Base-by-base conservation (phyloP, 306 rosid genomes). In the Ochetophila trinervis region DNA sequence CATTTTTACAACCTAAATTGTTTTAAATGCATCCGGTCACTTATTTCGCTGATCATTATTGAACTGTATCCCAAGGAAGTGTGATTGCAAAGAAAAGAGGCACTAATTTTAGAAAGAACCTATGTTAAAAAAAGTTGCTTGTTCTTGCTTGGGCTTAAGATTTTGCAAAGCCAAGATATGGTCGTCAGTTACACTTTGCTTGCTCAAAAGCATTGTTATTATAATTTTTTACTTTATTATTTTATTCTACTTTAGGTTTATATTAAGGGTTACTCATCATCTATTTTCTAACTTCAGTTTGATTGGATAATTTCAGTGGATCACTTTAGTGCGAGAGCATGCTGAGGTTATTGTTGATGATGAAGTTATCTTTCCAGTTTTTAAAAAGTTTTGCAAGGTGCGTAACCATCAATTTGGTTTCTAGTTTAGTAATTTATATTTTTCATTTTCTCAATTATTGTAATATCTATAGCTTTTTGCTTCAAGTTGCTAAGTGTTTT, bases 341-440 rank as follows among this genome's bases (percentile, higher is more conserved):
- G 99, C 96, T 5, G 97, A 87, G 76, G 91, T 74, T 17, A 62
- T 93, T 63, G 91, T 85, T 35, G 88, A 87, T 37, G 99, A 93
- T 66, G 84, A 86, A 47, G 63, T 61, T 64, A 71, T 87, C 53
- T 72, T 93, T 74, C 77, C 90, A 21, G 76, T 78, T 67, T 93
- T 93, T 40, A 79, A 78, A 73, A 87, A 70, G 32, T 85, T 78
- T 27, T 93, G 99, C 70, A 86, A 83, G 93, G 99, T 93, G 69
- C 47, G 83, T 64, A 49, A 51, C 68, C 13, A 19, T 4, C 63
- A 62, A 51, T 32, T 45, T n/a, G 54, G 68, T 34, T 14, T 53
- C 4, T 48, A 50, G 67, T 73, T 68, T 22, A 56, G 22, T 57
- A 22, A n/a, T 5, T 30, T 19, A 10, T 44, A 12, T 18, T 57